These are phyloP conservation scores for Capsicum baccatum DNA, from an alignment of 257 asterid species.

Conservation along the genomic window DNA sequence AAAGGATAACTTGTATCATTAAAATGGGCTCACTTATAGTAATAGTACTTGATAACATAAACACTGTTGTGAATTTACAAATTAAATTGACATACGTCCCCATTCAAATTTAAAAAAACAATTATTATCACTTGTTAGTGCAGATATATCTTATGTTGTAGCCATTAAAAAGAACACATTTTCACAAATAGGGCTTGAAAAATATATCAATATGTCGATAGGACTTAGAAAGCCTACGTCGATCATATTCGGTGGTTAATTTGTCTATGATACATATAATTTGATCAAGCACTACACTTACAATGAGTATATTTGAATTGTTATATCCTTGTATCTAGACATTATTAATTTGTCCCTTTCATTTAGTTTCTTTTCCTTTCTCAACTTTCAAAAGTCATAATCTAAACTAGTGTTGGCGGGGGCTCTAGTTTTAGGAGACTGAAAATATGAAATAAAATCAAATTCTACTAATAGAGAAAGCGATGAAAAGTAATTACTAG, in stretches of 20 bases:
- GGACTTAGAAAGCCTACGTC: constrained; percentile 24
- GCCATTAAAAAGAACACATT: background rate
- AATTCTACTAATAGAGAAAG: too few species aligned
- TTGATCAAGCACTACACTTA: constrained; percentile 56
- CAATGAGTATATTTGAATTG: constrained; percentile 68
- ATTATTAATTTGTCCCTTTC: constrained; percentile 53
- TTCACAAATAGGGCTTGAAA: background rate
- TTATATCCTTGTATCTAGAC: constrained; percentile 57
- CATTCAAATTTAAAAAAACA: background rate
- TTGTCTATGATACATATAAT: constrained; percentile 53
- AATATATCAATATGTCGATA: too few species aligned
- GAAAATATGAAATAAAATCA: too few species aligned
- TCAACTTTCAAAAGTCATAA: too few species aligned
- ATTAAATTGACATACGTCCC: background rate
- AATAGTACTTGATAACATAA: too few species aligned
- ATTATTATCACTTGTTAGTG: background rate
- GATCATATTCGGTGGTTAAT: constrained; percentile 51
- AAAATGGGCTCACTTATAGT: background rate
- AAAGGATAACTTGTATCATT: background rate
- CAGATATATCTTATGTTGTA: background rate
- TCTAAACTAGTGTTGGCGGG: too few species aligned
- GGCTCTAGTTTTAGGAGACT: too few species aligned
- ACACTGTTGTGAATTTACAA: background rate
- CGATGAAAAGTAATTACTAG: too few species aligned
- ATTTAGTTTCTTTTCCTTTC: background rate